Percentiles rank a stretch among this genome's conserved stretches.
These are phyloP conservation scores for Saccharomyces mikatae DNA, from an alignment of 805 yeast genomes.

Conservation along the genomic window DNA sequence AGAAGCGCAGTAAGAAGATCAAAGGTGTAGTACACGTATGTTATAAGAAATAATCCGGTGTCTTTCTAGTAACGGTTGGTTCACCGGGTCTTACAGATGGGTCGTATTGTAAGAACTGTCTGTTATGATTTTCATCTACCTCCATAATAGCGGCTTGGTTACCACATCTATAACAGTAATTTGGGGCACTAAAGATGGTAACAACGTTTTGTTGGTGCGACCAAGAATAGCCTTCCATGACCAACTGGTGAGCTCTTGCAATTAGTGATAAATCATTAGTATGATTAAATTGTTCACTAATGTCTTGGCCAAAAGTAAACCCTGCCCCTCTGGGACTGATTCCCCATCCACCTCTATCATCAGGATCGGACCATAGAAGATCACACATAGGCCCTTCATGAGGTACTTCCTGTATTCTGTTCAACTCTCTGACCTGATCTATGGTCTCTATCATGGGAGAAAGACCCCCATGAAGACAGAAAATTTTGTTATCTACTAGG, in stretches of 20 bases:
- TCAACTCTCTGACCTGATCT: slow-evolving; percentile 80
- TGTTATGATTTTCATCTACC: slow-evolving; percentile 83
- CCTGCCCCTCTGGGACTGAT: slow-evolving; percentile 96
- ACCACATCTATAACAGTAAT: slow-evolving; percentile 92
- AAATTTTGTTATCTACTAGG: slow-evolving; percentile 75
- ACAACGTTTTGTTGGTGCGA: slow-evolving; percentile 86
- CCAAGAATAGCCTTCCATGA: slow-evolving; percentile 93
- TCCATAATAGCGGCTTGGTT: slow-evolving; percentile 97
- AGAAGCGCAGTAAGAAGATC: background rate
- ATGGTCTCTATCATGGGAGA: slow-evolving; percentile 88
- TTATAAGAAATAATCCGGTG: slow-evolving; percentile 91
- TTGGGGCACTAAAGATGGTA: slow-evolving; percentile 88
- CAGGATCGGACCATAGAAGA: slow-evolving; percentile 91
- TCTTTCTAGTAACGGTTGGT: slow-evolving; percentile 89
- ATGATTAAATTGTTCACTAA: slow-evolving; percentile 83
- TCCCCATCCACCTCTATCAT: slow-evolving; percentile 95
- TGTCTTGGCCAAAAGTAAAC: slow-evolving; percentile 91
- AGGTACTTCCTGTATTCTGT: slow-evolving; percentile 89
- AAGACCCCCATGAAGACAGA: slow-evolving; percentile 88
- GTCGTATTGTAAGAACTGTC: slow-evolving; percentile 86
- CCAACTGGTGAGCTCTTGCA: slow-evolving; percentile 91
- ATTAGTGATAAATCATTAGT: slow-evolving; percentile 71
- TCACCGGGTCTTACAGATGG: slow-evolving; percentile 94
- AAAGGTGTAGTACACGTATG: background rate
- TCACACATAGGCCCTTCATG: slow-evolving; percentile 97